phyloP scores from a whole-genome alignment of 2,329 filamentous ascomycete genomes.

The Huntiella abstrusa region DNA sequence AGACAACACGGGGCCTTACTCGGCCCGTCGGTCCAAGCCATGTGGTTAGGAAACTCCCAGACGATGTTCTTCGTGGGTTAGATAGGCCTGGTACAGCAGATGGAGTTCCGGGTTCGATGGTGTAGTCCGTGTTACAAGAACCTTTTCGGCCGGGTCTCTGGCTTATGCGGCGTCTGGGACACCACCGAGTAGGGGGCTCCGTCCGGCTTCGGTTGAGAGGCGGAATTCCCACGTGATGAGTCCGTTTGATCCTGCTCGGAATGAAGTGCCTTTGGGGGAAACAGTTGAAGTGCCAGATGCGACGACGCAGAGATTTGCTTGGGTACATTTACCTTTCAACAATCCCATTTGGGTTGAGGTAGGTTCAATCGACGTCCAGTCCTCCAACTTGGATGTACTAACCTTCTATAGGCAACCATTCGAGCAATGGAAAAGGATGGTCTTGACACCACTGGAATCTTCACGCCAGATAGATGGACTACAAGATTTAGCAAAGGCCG shows the following conservation, averaged over 20 bases:
- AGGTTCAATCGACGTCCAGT: constrained; percentile 9
- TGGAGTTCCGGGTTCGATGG: too few relatives aligned
- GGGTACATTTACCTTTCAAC: constrained; percentile 38
- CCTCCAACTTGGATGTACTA: not conserved
- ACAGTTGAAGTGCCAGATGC: constrained; percentile 4
- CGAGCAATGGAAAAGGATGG: constrained; percentile 24
- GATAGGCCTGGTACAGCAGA: too few relatives aligned
- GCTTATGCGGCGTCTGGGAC: too few relatives aligned
- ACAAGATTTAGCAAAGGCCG: constrained; percentile 29
- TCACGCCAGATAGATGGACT: constrained; percentile 29
- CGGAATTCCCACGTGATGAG: constrained; percentile 1
- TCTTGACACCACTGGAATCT: constrained; percentile 22
- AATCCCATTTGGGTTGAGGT: constrained; percentile 41
- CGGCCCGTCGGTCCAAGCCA: too few relatives aligned
- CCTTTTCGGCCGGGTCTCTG: too few relatives aligned
- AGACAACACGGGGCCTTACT: too few relatives aligned
- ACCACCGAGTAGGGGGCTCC: not conserved
- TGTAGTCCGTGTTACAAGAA: too few relatives aligned
- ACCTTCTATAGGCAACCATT: constrained; percentile 21
- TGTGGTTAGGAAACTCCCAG: too few relatives aligned
- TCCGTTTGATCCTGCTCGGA: not conserved
- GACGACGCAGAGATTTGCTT: constrained; percentile 3
- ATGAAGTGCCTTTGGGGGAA: not conserved
- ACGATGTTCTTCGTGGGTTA: too few relatives aligned
- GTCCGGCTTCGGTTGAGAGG: not conserved